Percentiles rank a stretch among this genome's conserved stretches.
Evolutionary conservation across 106 monocot species (phyloP).

Genomic region (Dendrobium nobile): DNA sequence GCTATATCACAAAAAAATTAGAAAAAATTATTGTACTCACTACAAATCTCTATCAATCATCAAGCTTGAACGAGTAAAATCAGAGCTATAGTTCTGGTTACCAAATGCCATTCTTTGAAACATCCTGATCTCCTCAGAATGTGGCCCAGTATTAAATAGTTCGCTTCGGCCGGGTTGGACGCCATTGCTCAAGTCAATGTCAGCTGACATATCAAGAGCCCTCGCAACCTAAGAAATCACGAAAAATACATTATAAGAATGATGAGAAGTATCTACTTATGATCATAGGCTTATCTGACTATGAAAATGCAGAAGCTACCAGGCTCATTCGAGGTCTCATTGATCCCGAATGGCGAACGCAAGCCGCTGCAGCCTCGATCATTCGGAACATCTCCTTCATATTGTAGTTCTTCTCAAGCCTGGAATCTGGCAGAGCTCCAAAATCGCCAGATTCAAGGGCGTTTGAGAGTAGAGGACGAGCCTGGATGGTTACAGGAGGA

Average conservation of each 20-base stretch:
- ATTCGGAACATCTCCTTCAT: constrained; percentile 77
- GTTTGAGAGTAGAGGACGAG: constrained; percentile 59
- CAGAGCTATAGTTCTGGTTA: constrained; percentile 35
- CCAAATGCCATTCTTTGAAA: constrained; percentile 71
- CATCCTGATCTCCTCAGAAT: constrained; percentile 50
- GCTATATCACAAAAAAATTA: neutral
- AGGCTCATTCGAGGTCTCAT: constrained; percentile 89
- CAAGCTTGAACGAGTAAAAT: constrained; percentile 25
- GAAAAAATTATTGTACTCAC: neutral
- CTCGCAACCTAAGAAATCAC: constrained; percentile 40
- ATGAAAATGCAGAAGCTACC: constrained; percentile 18
- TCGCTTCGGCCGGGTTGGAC: constrained; percentile 51
- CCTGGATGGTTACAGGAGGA: constrained; percentile 38
- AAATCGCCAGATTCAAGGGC: constrained; percentile 67
- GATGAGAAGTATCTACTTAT: neutral
- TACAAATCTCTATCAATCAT: constrained; percentile 13
- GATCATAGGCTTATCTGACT: neutral
- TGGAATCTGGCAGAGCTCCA: constrained; percentile 56
- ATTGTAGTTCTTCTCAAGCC: constrained; percentile 59
- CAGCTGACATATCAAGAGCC: constrained; percentile 54
- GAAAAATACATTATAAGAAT: neutral
- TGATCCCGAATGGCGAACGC: constrained; percentile 75
- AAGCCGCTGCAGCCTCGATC: constrained; percentile 90
- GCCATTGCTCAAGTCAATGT: constrained; percentile 56
- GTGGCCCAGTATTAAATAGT: constrained; percentile 30